phyloP scores from a whole-genome alignment of 495 filamentous ascomycete genomes.

The Aspergillus sclerotioniger region DNA sequence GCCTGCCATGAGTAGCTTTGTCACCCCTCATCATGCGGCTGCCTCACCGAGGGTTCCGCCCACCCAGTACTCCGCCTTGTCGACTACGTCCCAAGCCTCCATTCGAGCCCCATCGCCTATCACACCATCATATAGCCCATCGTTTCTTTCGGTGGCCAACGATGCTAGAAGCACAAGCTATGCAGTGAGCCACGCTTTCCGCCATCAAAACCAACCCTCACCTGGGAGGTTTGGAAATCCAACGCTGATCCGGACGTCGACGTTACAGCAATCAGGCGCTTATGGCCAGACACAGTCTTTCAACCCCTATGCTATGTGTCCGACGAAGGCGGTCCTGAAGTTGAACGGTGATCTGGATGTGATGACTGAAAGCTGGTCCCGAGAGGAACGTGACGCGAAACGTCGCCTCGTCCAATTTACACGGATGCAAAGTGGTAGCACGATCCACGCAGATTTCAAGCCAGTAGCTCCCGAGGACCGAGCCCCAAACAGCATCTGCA shows the following conservation, averaged over 20 bases:
- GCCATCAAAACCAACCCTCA: slow-evolving; percentile 38
- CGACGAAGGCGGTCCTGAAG: slow-evolving; percentile 81
- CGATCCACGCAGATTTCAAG: slow-evolving; percentile 69
- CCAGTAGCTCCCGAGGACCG: slow-evolving; percentile 68
- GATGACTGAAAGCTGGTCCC: slow-evolving; percentile 78
- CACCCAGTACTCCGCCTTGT: slow-evolving; percentile 31
- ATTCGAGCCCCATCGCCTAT: slow-evolving; percentile 44
- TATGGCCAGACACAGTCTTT: slow-evolving; percentile 52
- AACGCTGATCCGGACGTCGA: slow-evolving; percentile 81
- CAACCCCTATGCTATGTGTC: slow-evolving; percentile 80
- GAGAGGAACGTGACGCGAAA: slow-evolving; percentile 72
- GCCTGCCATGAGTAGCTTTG: slow-evolving; percentile 34
- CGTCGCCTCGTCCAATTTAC: slow-evolving; percentile 84
- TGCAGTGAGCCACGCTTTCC: slow-evolving; percentile 30
- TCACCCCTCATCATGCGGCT: slow-evolving; percentile 28
- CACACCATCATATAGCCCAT: slow-evolving; percentile 46
- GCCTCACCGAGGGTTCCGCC: slow-evolving; percentile 31
- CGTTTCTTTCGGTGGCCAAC: slow-evolving; percentile 30
- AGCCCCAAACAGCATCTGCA: slow-evolving; percentile 69
- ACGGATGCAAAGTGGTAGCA: slow-evolving; percentile 72
- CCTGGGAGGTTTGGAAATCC: slow-evolving; percentile 54
- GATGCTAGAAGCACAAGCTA: slow-evolving; percentile 33
- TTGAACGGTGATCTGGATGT: slow-evolving; percentile 77
- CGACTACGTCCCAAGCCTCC: slow-evolving; percentile 33
- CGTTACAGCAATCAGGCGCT: slow-evolving; percentile 58